Evolutionary conservation across 2,329 filamentous ascomycete species (phyloP).

Genomic region (Pestalotiopsis sp.): DNA sequence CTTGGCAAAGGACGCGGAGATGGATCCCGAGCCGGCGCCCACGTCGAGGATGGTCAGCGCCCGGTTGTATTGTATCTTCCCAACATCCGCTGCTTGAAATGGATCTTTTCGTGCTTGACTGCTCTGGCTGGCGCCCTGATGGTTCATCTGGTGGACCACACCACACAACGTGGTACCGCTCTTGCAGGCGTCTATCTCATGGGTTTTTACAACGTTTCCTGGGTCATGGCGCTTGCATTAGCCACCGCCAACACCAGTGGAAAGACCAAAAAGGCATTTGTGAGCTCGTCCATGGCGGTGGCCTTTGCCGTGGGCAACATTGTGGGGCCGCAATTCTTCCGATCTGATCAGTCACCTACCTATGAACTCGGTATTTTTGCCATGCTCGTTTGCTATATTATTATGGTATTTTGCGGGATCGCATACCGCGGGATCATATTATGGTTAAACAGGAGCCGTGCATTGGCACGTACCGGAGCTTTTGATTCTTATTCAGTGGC

Average conservation of each 20-base stretch:
- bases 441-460: not conserved
- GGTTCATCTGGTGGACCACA: constrained; percentile 26
- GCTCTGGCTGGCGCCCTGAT: constrained; percentile 30
- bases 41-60: not conserved
- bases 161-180: constrained; percentile 23
- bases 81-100: constrained; percentile 33
- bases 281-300: not conserved
- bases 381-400: not conserved
- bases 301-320: not conserved
- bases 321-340: not conserved
- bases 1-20: not conserved
- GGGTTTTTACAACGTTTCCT: constrained; percentile 24
- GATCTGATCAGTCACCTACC: not conserved
- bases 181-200: constrained; percentile 35
- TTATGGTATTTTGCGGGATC: not conserved
- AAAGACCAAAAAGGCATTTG: not conserved
- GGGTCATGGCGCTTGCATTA: not conserved
- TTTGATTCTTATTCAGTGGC: not conserved
- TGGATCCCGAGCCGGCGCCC: not conserved
- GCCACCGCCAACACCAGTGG: not conserved
- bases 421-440: not conserved
- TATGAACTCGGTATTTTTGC: not conserved
- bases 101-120: constrained; percentile 27
- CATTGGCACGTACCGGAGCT: not conserved
- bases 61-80: constrained; percentile 30